Conservation (phyloP, 139 green algal species). For the Micromonas pusilla region DNA sequence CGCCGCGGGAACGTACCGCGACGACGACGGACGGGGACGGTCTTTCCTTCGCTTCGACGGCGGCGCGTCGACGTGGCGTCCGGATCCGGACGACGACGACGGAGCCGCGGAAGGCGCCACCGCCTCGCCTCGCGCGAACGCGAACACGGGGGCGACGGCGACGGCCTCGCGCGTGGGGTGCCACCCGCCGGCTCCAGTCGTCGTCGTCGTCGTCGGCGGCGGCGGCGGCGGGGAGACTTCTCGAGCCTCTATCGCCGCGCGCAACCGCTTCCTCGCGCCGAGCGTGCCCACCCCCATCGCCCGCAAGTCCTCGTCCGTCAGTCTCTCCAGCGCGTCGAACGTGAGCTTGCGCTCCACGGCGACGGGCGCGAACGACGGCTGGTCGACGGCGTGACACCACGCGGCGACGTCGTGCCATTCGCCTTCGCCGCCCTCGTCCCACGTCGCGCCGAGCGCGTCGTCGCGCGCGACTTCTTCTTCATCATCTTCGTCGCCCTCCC, state of each 20-base stretch:
- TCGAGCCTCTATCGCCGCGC: neutral
- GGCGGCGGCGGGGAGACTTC: neutral
- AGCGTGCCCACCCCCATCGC: neutral
- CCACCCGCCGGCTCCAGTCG: neutral
- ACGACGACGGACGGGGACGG: too few species aligned
- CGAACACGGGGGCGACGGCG: neutral
- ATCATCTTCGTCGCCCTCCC: neutral
- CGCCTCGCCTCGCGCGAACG: neutral
- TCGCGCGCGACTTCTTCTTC: neutral
- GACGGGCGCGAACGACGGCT: neutral
- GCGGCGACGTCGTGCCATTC: neutral
- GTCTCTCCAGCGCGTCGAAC: neutral
- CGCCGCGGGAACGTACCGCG: neutral
- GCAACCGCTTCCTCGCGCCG: neutral
- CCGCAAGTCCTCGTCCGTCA: neutral
- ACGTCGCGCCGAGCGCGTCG: neutral
- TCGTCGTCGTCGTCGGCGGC: neutral
- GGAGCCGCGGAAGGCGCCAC: neutral
- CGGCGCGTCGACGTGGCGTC: too few species aligned
- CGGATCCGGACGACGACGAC: too few species aligned
- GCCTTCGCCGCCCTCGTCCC: neutral
- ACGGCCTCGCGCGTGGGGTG: neutral
- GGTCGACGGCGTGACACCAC: neutral
- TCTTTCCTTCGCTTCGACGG: too few species aligned
- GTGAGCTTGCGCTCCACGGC: neutral